Percentiles rank a stretch among this genome's conserved stretches.
Evolutionary conservation across 176 grass and related monocot species (phyloP).

Genomic region (Sorghum bicolor): Sorghum_bicolor_NCBIv3 NC_012874.2:70889501-70890000

Average conservation of each 20-base stretch:
- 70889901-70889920: neutral
- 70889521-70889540: no score
- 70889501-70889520: no score
- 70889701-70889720: constrained; percentile 85
- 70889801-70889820: constrained; percentile 84
- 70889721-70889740: constrained; percentile 18
- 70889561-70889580: neutral
- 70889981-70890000: neutral
- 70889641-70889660: constrained; percentile 68
- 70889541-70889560: no score
- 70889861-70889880: constrained; percentile 78
- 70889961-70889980: neutral
- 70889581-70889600: neutral
- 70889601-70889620: constrained; percentile 3
- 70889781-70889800: constrained; percentile 4
- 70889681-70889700: constrained; percentile 83
- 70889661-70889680: constrained; percentile 73
- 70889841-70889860: constrained; percentile 89
- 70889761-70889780: neutral
- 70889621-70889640: constrained; percentile 35
- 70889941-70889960: neutral
- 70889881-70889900: constrained; percentile 63
- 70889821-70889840: constrained; percentile 93
- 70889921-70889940: neutral
- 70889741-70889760: constrained; percentile 19